Evolutionary conservation across 1,284 basidiomycete species (phyloP), one percentile per base, ranked within the genome.

Genomic region (Coriolopsis trogii): DNA sequence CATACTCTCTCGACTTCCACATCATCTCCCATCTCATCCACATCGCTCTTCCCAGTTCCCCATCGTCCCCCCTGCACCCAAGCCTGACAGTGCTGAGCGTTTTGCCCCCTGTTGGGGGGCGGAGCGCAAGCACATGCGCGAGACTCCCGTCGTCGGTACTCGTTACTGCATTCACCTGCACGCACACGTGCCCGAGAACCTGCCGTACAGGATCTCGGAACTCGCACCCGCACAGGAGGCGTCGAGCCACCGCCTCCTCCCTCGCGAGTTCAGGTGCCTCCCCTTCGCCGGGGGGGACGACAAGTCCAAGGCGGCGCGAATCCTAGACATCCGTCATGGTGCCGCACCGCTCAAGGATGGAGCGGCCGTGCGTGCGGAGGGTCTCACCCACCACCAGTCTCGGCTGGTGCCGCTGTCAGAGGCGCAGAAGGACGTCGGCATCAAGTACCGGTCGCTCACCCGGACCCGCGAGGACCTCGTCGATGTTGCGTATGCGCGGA

Each of bases 401-500:
- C 21, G 39, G 33, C 53, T 54, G 28, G 31, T 54, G 16, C 36
- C 53, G 37, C 29, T 54, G 29, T 28, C 33, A 20, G 28, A 54
- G 33, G 53, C 53, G 31, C 53, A 54, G 34, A 54, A 49, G 43
- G 53, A 54, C 44, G n/a, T 43, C 20, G 43, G 26, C 38, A 54
- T 54, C 47, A 46, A 47, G 47, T 54, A 54, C 47, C 53, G 53
- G 39, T 46, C 53, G 47, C 44, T 54, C 26, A 54, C 53, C 12
- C 20, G 41, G 39, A 39, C 26, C 43, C 47, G 53, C 9, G 26
- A 28, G 34, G 53, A 54, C 41, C 43, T 54, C 26, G 31, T 54
- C 15, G 16, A 23, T 8, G 34, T 34, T 29, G 43, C 18, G 47
- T 25, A 41, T 41, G 53, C 53, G 43, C 47, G 46, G 47, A 15